phyloP scores from a whole-genome alignment of 2,329 filamentous ascomycete species.

The Magnaporthiopsis rhizophila region DNA sequence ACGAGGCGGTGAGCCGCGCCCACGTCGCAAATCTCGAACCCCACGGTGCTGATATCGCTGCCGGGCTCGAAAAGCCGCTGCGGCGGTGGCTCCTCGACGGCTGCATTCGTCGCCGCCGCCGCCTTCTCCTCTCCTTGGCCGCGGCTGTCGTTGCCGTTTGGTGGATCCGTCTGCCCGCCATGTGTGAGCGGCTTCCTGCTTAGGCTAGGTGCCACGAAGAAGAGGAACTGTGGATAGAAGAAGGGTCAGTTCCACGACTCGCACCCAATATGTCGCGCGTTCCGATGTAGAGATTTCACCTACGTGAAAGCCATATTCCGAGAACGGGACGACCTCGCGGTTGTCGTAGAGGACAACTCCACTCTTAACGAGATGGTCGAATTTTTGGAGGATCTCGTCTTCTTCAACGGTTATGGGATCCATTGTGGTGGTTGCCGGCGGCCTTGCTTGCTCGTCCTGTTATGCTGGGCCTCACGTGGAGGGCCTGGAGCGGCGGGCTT shows the following conservation, averaged over 20 bases:
- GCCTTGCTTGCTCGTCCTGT: not conserved
- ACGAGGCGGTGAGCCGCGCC: conserved; percentile 34
- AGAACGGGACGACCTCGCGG: not conserved
- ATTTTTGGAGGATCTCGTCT: conserved; percentile 13
- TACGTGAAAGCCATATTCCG: not conserved
- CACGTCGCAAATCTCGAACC: conserved; percentile 31
- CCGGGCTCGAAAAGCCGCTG: conserved; percentile 17
- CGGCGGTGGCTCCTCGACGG: not conserved
- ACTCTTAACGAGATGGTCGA: conserved; percentile 15
- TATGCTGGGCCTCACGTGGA: too few relatives aligned
- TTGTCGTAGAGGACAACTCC: conserved; percentile 17
- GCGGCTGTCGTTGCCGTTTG: conserved; percentile 12
- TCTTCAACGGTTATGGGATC: conserved; percentile 6
- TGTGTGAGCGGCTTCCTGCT: conserved; percentile 11
- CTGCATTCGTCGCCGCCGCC: not conserved
- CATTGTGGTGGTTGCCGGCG: not conserved
- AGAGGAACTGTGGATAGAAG: conserved; percentile 12
- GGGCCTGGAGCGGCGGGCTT: not conserved
- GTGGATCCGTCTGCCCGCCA: conserved; percentile 11
- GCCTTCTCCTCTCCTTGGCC: not conserved
- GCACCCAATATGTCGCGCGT: too few relatives aligned
- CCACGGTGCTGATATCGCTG: conserved; percentile 33
- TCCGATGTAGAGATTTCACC: conserved; percentile 9
- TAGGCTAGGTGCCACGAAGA: conserved; percentile 11
- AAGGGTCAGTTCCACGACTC: not conserved